These are phyloP conservation scores for Fagus crenata DNA, from an alignment of 306 rosid species.

Conservation along the genomic window DNA sequence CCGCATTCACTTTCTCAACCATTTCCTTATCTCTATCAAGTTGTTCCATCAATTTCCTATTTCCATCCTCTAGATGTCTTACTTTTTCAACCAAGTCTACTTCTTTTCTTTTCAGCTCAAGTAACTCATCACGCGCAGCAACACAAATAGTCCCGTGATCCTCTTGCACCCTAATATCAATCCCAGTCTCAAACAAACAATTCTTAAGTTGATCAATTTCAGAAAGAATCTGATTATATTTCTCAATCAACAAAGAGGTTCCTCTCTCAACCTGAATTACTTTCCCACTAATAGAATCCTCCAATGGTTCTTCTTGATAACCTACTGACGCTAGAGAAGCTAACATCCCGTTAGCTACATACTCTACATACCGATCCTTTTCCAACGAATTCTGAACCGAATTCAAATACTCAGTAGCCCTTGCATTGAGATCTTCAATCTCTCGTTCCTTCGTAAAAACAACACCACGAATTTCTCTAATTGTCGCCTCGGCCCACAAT, in stretches of 20 bases:
- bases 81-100: slow-evolving; percentile 48
- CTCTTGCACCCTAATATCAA: slow-evolving; percentile 36
- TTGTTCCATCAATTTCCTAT: slow-evolving; percentile 56
- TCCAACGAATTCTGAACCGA: slow-evolving; percentile 37
- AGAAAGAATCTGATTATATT: slow-evolving; percentile 53
- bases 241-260: slow-evolving; percentile 49
- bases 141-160: slow-evolving; percentile 47
- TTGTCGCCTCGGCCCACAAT: slow-evolving; percentile 35
- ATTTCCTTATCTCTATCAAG: slow-evolving; percentile 54
- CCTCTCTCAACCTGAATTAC: slow-evolving; percentile 53
- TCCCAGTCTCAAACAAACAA: slow-evolving; percentile 48
- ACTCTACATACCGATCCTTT: slow-evolving; percentile 45
- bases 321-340: slow-evolving; percentile 53
- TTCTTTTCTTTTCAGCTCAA: slow-evolving; percentile 69
- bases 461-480: slow-evolving; percentile 44
- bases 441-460: slow-evolving; percentile 59
- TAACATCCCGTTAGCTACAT: slow-evolving; percentile 49
- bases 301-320: slow-evolving; percentile 49
- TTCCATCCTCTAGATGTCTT: slow-evolving; percentile 60
- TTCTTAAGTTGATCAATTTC: slow-evolving; percentile 65
- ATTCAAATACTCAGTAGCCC: slow-evolving; percentile 42
- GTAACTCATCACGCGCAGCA: slow-evolving; percentile 56
- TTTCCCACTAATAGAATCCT: slow-evolving; percentile 55
- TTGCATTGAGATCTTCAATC: slow-evolving; percentile 65
- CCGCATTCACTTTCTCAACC: slow-evolving; percentile 49